phyloP scores from a whole-genome alignment of 176 grass and related monocot genomes.

The Dactylis glomerata region DNA sequence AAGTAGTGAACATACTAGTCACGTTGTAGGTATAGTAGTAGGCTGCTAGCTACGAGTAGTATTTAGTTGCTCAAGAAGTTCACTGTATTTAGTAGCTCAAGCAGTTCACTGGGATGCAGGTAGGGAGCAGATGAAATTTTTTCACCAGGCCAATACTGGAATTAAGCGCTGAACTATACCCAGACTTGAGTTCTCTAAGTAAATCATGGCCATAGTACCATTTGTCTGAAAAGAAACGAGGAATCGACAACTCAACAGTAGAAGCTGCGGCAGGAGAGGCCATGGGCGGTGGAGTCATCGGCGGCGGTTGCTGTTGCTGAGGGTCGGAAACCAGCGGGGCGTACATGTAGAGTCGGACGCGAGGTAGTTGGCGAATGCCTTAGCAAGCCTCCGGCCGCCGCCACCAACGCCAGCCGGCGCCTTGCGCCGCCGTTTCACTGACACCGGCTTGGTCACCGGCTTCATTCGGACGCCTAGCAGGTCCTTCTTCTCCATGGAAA shows the following conservation, averaged over 20 bases:
- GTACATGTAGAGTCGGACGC: constrained; percentile 49
- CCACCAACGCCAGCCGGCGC: background rate
- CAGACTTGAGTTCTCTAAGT: background rate
- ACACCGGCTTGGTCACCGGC: background rate
- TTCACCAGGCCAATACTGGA: background rate
- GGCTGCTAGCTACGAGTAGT: background rate
- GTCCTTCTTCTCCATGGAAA: constrained; percentile 43
- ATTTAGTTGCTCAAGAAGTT: background rate
- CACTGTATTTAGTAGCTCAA: too few relatives aligned
- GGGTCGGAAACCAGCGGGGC: constrained; percentile 28
- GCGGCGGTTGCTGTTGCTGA: background rate
- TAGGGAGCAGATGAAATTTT: background rate
- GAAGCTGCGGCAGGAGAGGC: background rate
- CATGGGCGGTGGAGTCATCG: background rate
- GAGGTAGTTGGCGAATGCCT: constrained; percentile 37
- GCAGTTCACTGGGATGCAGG: too few relatives aligned
- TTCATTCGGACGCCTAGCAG: constrained; percentile 36
- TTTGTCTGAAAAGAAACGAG: too few relatives aligned
- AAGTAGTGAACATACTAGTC: too few relatives aligned
- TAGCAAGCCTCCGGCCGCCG: background rate
- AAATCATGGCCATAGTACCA: background rate
- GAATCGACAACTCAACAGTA: constrained; percentile 17
- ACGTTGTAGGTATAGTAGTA: background rate
- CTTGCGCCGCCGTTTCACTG: constrained; percentile 17
- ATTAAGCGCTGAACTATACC: background rate